Base-by-base conservation (phyloP, 768 basidiomycete species). In the Tulasnella sp. region DNA sequence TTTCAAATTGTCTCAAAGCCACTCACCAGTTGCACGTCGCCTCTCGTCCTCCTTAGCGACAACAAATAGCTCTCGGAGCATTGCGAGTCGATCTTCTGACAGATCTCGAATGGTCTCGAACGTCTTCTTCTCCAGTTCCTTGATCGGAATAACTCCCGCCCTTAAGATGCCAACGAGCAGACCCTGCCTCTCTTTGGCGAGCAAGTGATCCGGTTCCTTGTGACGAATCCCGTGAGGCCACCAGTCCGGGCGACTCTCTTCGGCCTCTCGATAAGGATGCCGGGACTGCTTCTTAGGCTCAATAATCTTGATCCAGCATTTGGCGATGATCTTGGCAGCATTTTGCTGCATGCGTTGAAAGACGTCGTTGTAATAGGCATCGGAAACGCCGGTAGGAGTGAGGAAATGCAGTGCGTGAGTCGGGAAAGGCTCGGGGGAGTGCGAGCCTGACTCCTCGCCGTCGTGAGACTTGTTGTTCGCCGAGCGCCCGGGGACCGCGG, bases 291-390 rank as follows among this genome's bases (percentile, higher is more conserved):
- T 87, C 80, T 85, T 83, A 6, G 86, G 86, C 81, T 86, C 86
- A 79, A 86, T 84, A 52, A 85, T 82, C 81, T 86, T 86, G 83
- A 86, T 85, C 86, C 86, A 87, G n/a, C 82, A 83, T 80, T 85
- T 85, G 80, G 84, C 84, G 71, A 87, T 83, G 62, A 84, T 81
- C 81, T 86, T 86, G 81, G 84, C 85, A 1, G 83, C 83, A 34
- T 82, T 82, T 78, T 86, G 85, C 74, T 83, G 83, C 7, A 87
- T 81, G 1, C 82, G 80, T 34, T 80, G 71, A 81, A 87, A 84
- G 24, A 84, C 80, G 24, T 82, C 27, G 16, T 75, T 74, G 79
- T 84, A 85, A 81, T 85, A 86, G 24, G 52, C 74, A 21, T 83
- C 81, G 18, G 81, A 74, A 38, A 84, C 77, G 1, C 81, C 78